Evolutionary conservation across 345 rosid genomes (phyloP).

Genomic region (Psidium friedrichsthalianum): DNA sequence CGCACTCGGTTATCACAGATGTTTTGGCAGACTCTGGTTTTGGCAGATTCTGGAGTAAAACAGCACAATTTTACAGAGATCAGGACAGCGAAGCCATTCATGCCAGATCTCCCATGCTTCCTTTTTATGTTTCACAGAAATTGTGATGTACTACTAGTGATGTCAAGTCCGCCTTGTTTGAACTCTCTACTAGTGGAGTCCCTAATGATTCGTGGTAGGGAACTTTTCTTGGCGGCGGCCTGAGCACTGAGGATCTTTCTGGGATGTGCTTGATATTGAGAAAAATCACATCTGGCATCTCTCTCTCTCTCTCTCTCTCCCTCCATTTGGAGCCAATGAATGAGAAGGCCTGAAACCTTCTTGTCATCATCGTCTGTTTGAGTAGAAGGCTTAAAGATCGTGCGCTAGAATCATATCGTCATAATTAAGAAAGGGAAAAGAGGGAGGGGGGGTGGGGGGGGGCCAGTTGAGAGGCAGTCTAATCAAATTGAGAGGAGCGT

Average conservation of each 20-base stretch:
- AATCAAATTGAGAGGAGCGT: background rate
- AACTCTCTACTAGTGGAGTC: background rate
- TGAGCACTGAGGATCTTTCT: background rate
- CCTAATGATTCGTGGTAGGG: background rate
- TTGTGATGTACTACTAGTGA: background rate
- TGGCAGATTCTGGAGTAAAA: background rate
- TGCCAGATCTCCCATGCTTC: background rate
- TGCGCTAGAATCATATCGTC: background rate
- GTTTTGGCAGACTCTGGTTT: background rate
- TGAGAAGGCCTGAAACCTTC: background rate
- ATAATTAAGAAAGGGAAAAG: background rate
- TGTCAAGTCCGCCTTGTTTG: background rate
- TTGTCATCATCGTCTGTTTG: background rate
- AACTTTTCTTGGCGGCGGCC: background rate
- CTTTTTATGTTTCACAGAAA: background rate
- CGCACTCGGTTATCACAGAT: background rate
- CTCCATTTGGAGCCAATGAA: background rate
- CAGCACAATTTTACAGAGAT: background rate
- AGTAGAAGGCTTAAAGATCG: background rate
- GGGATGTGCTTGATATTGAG: background rate
- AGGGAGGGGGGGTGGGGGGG: background rate
- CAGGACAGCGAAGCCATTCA: background rate
- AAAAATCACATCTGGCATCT: background rate
- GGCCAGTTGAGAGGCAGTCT: background rate
- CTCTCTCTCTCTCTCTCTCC: background rate